Evolutionary conservation across 31 red algal species (phyloP), one percentile per base, ranked within the genome.

Genomic region (Bonnemaisonia californica): DNA sequence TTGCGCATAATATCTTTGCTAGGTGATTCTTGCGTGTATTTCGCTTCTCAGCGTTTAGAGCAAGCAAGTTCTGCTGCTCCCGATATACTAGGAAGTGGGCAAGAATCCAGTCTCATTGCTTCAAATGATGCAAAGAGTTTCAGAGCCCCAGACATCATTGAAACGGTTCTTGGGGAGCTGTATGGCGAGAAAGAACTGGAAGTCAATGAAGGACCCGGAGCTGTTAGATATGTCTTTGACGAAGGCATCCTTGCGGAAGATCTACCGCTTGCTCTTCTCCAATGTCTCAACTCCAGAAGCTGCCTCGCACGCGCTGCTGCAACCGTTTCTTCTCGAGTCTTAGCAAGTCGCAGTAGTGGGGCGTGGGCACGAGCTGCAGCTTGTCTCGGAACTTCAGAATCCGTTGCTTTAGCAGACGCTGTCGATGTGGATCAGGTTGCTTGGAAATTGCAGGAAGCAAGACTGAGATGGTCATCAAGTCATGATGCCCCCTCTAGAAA

Each of bases 361-460:
- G 74, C 74, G 26, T 93, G 90, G 90, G 54, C 90, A 36, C 45
- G 90, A 55, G 65, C 90, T 27, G 66, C 90, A 54, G 68, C 81
- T 55, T 82, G 82, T 67, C 82, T 93, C 39, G 82, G 83, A 42
- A 82, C 59, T 1, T 5, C 27, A 40, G 29, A 56, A 71, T 64
- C 69, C 34, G 37, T 67, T 24, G 62, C 48, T 12, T 29, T 87
- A 11, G 39, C 42, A 26, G 55, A 83, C 21, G 83, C 82, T 32
- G 30, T 57, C 29, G 65, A 38, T 31, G 39, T 57, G 27, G 59
- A 93, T 24, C 24, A 32, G 8, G 77, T 60, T 39, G 77, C 90
- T 4, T 87, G 82, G 82, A 93, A 87, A 67, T 69, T 93, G 41
- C 82, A 86, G 58, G 59, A 82, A 22, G 74, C 81, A 36, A 82